phyloP scores from a whole-genome alignment of 169 alveolate genomes.

The Prorocentrum cordatum region DNA sequence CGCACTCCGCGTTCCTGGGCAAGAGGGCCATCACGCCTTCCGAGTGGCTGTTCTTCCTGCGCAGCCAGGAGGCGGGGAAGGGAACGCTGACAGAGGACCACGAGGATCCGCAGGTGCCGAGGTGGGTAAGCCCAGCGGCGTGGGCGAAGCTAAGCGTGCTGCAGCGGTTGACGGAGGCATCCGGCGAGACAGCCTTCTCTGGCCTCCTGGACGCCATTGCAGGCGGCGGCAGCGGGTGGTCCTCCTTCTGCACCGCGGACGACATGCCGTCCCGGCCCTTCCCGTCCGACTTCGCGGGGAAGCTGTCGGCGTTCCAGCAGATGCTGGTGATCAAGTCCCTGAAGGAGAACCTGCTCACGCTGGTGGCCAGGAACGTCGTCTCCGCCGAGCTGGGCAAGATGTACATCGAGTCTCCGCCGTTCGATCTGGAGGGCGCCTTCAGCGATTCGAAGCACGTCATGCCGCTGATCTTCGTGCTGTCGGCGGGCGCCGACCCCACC shows the following conservation, averaged over 20 bases:
- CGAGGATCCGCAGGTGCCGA: neutral
- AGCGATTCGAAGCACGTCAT: slow-evolving; percentile 82
- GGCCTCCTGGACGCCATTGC: slow-evolving; percentile 23
- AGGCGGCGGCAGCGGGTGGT: neutral
- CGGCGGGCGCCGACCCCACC: slow-evolving; percentile 92
- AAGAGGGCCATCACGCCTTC: neutral
- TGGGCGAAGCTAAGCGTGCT: slow-evolving; percentile 37
- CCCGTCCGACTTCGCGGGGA: neutral
- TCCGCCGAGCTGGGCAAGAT: slow-evolving; percentile 75
- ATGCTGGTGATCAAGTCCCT: neutral
- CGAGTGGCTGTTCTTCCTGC: slow-evolving; percentile 64
- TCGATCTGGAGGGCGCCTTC: slow-evolving; percentile 82
- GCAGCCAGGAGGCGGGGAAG: slow-evolving; percentile 60
- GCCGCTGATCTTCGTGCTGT: slow-evolving; percentile 87
- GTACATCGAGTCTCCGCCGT: slow-evolving; percentile 86
- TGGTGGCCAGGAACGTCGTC: slow-evolving; percentile 43
- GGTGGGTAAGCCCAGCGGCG: slow-evolving; percentile 8
- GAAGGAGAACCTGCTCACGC: slow-evolving; percentile 17
- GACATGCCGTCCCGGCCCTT: neutral
- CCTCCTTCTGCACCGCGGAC: slow-evolving; percentile 8
- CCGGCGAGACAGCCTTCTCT: slow-evolving; percentile 12
- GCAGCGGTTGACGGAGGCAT: slow-evolving; percentile 26
- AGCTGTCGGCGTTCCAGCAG: slow-evolving; percentile 18
- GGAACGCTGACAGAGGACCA: slow-evolving; percentile 9
- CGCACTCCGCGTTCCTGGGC: slow-evolving; percentile 31